Evolutionary conservation across 345 rosid genomes (phyloP).

Genomic region (Sonneratia alba): DNA sequence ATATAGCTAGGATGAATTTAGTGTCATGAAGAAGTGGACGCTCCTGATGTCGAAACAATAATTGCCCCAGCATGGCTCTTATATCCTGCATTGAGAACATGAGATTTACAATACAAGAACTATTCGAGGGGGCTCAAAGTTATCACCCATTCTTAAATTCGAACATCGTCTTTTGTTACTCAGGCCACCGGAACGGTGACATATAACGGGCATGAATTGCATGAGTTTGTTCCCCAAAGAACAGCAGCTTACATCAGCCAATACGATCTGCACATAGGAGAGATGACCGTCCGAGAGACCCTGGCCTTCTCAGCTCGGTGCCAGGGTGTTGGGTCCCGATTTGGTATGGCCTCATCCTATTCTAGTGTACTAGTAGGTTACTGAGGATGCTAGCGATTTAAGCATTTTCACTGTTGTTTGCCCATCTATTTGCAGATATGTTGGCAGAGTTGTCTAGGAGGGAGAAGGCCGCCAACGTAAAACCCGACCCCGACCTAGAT

Average conservation of each 20-base stretch:
- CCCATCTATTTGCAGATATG: conserved; percentile 19
- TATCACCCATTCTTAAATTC: not conserved
- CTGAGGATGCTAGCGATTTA: not conserved
- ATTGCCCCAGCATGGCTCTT: too few species aligned
- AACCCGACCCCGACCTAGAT: conserved; percentile 33
- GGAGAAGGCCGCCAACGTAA: conserved; percentile 35
- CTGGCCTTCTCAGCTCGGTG: conserved; percentile 75
- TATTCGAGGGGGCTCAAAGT: too few species aligned
- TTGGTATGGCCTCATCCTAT: conserved; percentile 20
- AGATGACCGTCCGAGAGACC: conserved; percentile 85
- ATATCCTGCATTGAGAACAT: too few species aligned
- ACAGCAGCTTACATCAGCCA: conserved; percentile 63
- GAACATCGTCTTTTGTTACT: not conserved
- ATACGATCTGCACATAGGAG: conserved; percentile 65
- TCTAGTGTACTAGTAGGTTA: not conserved
- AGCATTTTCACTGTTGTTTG: not conserved
- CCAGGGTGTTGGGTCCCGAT: conserved; percentile 60
- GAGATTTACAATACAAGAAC: too few species aligned
- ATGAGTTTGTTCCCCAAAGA: conserved; percentile 40
- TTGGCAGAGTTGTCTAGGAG: conserved; percentile 36
- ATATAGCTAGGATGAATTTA: too few species aligned
- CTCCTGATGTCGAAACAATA: too few species aligned
- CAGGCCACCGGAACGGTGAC: conserved; percentile 37
- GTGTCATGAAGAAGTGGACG: too few species aligned
- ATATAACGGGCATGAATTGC: conserved; percentile 36